Conservation (phyloP, 345 rosid genomes). For the Sisymbrium altissimum region DNA sequence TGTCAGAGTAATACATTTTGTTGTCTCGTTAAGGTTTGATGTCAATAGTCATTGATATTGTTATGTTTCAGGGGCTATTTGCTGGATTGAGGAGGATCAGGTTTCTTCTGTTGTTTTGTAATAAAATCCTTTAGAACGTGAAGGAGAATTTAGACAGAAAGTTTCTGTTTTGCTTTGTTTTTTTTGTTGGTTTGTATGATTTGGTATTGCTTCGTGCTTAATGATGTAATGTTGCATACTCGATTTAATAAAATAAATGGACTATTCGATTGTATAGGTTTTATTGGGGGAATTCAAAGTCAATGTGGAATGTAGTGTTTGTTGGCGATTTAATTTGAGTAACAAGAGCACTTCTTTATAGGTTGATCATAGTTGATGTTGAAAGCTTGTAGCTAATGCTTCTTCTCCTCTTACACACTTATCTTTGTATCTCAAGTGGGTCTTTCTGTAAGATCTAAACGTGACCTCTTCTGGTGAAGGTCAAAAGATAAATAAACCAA, state of each 20-base stretch:
- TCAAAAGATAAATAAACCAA: background rate
- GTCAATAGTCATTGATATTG: background rate
- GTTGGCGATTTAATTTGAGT: too few relatives aligned
- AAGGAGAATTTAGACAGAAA: background rate
- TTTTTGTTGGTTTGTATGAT: background rate
- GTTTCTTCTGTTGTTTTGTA: background rate
- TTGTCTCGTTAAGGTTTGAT: background rate
- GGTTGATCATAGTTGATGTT: background rate
- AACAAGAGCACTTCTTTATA: too few relatives aligned
- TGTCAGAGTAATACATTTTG: too few relatives aligned
- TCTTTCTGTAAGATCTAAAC: background rate
- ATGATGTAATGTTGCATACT: background rate
- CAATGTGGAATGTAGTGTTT: too few relatives aligned
- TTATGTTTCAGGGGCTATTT: slow-evolving; percentile 1
- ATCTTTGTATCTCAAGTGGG: too few relatives aligned
- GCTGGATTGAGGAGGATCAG: background rate
- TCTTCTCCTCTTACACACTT: too few relatives aligned
- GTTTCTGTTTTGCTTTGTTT: background rate
- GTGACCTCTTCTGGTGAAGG: background rate
- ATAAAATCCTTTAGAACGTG: slow-evolving; percentile 4
- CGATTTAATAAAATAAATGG: background rate
- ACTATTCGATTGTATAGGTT: background rate
- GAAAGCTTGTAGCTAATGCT: background rate
- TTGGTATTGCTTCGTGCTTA: background rate
- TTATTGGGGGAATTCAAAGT: too few relatives aligned